A percentile compares a stretch with the other conserved stretches of the same genome.
phyloP scores from a whole-genome alignment of 2,329 filamentous ascomycete species.

The Pseudogymnoascus sp. region DNA sequence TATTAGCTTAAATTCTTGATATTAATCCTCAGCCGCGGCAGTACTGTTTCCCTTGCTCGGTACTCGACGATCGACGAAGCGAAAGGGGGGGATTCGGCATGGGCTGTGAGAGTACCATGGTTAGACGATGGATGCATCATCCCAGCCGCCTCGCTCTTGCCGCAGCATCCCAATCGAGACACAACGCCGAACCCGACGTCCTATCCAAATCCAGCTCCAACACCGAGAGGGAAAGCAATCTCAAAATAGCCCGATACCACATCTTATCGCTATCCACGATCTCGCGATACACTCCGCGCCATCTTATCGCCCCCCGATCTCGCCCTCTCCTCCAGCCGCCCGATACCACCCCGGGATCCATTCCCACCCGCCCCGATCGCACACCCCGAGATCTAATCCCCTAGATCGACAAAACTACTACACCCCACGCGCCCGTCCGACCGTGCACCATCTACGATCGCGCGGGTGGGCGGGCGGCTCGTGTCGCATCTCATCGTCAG shows the following conservation, averaged over 20 bases:
- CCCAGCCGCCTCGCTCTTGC: background rate
- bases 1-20: background rate
- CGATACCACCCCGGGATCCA: background rate
- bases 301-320: constrained; percentile 4
- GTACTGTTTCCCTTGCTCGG: background rate
- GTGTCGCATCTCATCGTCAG: background rate
- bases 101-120: constrained; percentile 1
- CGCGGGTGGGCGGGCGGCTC: background rate
- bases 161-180: background rate
- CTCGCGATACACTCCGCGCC: background rate
- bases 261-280: constrained; percentile 2
- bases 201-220: background rate
- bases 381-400: background rate
- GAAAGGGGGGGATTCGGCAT: background rate
- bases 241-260: background rate
- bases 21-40: background rate
- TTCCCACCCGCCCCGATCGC: background rate
- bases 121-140: background rate
- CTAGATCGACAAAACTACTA: background rate
- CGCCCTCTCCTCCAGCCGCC: background rate
- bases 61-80: background rate
- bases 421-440: background rate
- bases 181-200: background rate
- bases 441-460: background rate
- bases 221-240: background rate